Percentiles rank a stretch among this genome's conserved stretches.
Evolutionary conservation across 2,329 filamentous ascomycete species (phyloP).

Genomic region (Colletotrichum plurivorum): DNA sequence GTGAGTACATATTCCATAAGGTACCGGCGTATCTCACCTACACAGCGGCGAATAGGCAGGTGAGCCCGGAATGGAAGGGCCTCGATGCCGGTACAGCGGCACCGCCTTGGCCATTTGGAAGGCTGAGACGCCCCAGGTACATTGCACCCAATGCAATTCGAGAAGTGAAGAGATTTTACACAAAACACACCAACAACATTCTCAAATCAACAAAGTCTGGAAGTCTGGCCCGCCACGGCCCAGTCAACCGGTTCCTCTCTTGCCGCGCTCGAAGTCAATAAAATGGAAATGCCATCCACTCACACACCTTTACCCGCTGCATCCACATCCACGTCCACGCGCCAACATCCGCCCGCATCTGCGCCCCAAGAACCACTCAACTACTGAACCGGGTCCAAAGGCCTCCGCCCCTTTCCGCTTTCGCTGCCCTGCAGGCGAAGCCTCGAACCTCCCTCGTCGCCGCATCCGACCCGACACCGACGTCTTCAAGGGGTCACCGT

Average conservation of each 20-base stretch:
- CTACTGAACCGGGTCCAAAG: neutral
- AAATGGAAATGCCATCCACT: slow-evolving; percentile 11
- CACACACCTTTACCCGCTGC: neutral
- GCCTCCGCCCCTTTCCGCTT: neutral
- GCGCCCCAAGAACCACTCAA: neutral
- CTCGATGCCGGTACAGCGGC: slow-evolving; percentile 4
- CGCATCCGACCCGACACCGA: slow-evolving; percentile 19
- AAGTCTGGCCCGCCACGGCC: neutral
- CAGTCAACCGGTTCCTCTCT: neutral
- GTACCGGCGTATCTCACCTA: no score
- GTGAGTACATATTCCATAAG: no score
- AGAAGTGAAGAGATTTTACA: no score
- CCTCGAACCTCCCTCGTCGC: slow-evolving; percentile 3
- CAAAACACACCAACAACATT: no score
- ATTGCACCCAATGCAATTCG: neutral
- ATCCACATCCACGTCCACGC: no score
- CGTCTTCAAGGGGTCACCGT: slow-evolving; percentile 14
- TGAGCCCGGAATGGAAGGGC: neutral
- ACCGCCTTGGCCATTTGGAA: neutral
- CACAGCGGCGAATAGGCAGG: no score
- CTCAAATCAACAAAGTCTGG: no score
- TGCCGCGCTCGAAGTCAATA: neutral
- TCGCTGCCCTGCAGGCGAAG: neutral
- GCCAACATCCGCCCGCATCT: no score
- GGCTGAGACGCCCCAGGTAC: slow-evolving; percentile 5